These are phyloP conservation scores for Aspergillus fumigatus DNA, from an alignment of 2,329 filamentous ascomycete species.

Conservation along the genomic window DNA sequence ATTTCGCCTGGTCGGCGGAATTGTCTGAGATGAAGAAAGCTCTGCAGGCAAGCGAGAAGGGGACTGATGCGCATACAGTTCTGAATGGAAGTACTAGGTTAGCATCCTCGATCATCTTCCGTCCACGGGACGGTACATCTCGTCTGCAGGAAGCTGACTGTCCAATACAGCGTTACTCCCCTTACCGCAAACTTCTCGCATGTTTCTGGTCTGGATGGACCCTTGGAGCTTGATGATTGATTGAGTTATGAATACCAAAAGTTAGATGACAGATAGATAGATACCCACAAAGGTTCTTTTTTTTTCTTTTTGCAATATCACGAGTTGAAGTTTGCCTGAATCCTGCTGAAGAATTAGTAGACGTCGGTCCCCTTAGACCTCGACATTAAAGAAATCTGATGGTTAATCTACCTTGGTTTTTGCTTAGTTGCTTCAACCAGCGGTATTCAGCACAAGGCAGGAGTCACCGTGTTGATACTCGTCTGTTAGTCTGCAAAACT, in stretches of 20 bases:
- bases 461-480: not conserved
- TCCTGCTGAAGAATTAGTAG: not conserved
- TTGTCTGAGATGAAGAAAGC: conserved; percentile 81
- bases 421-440: not conserved
- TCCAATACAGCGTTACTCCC: conserved; percentile 66
- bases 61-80: conserved; percentile 87
- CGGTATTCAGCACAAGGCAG: not conserved
- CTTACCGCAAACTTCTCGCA: conserved; percentile 88
- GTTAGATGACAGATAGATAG: conserved; percentile 10
- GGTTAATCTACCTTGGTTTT: not conserved
- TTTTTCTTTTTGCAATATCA: not conserved
- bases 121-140: not conserved
- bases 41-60: conserved; percentile 68
- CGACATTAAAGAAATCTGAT: not conserved
- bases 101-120: conserved; percentile 1
- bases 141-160: not conserved
- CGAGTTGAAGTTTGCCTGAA: not conserved
- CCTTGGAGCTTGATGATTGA: conserved; percentile 56
- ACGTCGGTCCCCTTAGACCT: not conserved
- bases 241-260: conserved; percentile 24
- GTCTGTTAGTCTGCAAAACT: not conserved
- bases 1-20: conserved; percentile 86
- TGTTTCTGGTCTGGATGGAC: conserved; percentile 57
- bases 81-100: conserved; percentile 78
- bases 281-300: conserved; percentile 24